A percentile compares a stretch with the other conserved stretches of the same genome.
Conservation (phyloP, 305 asterid genomes). For the Solanum aculeatissimum region DNA sequence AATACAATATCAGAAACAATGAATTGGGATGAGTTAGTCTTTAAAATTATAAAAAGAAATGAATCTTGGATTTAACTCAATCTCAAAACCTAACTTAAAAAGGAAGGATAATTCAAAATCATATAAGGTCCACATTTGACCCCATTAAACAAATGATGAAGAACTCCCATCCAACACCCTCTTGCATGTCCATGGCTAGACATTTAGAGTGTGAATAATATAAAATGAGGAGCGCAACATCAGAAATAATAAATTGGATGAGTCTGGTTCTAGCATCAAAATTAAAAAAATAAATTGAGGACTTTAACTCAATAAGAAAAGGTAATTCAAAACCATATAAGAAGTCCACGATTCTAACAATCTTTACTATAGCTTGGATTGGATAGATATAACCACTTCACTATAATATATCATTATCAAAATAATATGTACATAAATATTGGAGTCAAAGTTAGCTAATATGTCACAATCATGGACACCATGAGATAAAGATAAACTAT, state of each 20-base stretch:
- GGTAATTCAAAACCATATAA: neutral
- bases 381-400: neutral
- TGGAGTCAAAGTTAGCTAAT: neutral
- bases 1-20: no score
- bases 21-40: neutral
- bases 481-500: neutral
- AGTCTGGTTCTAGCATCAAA: no score
- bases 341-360: neutral
- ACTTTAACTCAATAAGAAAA: neutral
- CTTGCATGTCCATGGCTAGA: no score
- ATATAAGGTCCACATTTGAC: neutral
- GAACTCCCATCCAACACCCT: no score
- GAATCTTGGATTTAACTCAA: neutral
- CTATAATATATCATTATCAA: neutral
- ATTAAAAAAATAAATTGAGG: no score
- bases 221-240: no score
- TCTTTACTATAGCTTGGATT: neutral
- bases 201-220: no score
- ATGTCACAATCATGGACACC: neutral
- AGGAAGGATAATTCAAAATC: neutral
- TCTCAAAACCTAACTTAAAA: neutral
- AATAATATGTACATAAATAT: neutral
- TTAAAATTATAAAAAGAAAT: neutral
- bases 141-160: neutral
- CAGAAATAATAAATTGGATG: no score